phyloP scores from a whole-genome alignment of 2,329 filamentous ascomycete species.

The Fusarium guadeloupense region DNA sequence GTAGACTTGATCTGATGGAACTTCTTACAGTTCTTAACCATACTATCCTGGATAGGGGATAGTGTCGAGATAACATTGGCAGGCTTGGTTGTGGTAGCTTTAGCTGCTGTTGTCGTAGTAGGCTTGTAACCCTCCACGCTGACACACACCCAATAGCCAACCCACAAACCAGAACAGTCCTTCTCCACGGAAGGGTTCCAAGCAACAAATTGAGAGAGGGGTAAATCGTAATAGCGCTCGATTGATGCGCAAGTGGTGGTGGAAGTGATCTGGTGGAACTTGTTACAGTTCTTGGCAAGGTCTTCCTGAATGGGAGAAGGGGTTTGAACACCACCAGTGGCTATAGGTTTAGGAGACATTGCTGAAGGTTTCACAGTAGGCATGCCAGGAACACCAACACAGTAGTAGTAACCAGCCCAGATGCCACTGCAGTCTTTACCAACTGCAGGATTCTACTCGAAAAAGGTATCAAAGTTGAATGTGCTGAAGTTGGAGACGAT shows the following conservation, averaged over 20 bases:
- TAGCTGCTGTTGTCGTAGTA: neutral
- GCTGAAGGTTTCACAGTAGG: neutral
- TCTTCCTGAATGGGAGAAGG: constrained; percentile 2
- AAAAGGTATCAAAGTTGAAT: constrained; percentile 7
- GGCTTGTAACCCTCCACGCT: neutral
- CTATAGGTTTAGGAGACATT: neutral
- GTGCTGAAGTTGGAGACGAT: neutral
- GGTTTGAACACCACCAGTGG: neutral
- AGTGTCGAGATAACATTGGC: too few species aligned
- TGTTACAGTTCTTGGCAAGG: constrained; percentile 6
- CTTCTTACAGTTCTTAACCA: too few species aligned
- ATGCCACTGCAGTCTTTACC: neutral
- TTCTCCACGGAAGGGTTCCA: constrained; percentile 9
- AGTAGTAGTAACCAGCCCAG: constrained; percentile 5
- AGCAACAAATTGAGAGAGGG: neutral
- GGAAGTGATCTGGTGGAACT: neutral
- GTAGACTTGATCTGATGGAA: too few species aligned
- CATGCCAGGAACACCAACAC: neutral
- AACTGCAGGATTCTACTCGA: neutral
- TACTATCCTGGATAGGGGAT: too few species aligned
- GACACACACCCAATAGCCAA: constrained; percentile 2
- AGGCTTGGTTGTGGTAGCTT: too few species aligned
- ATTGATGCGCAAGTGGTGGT: neutral
- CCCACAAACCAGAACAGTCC: neutral
- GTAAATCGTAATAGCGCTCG: neutral